Conservation (phyloP, 805 yeast genomes). For the Lipomyces yamanashiensis region DNA sequence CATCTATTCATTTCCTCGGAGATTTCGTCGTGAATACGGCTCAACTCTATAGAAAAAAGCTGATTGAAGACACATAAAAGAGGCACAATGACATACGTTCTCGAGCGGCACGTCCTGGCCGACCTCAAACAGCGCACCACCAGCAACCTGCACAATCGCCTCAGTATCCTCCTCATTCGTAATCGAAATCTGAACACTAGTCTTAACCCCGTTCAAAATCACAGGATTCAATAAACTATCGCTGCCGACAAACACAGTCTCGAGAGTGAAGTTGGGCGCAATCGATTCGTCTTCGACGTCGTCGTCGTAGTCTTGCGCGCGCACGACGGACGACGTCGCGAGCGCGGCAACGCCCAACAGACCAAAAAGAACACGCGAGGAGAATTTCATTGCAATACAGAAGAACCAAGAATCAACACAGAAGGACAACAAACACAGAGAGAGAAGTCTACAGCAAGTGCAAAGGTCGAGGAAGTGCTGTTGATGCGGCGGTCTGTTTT, state of each 20-base stretch:
- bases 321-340: conserved; percentile 9
- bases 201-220: conserved; percentile 40
- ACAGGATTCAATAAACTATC: conserved; percentile 17
- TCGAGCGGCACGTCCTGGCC: conserved; percentile 26
- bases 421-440: background rate
- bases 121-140: conserved; percentile 30
- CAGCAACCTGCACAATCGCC: conserved; percentile 31
- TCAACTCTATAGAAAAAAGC: background rate
- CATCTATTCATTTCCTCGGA: conserved; percentile 3
- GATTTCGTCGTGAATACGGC: background rate
- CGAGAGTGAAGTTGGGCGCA: conserved; percentile 24
- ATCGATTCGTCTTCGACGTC: conserved; percentile 14
- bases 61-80: background rate
- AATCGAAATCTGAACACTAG: conserved; percentile 38
- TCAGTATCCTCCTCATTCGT: conserved; percentile 39
- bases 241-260: conserved; percentile 19
- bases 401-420: background rate
- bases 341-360: conserved; percentile 17
- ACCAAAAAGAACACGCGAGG: conserved; percentile 7
- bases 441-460: background rate
- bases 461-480: background rate
- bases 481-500: background rate
- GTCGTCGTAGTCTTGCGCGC: conserved; percentile 21
- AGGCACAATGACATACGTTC: conserved; percentile 17
- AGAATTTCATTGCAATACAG: conserved; percentile 12